These are phyloP conservation scores for Pistacia atlantica DNA, from an alignment of 345 rosid genomes.

Conservation along the genomic window DNA sequence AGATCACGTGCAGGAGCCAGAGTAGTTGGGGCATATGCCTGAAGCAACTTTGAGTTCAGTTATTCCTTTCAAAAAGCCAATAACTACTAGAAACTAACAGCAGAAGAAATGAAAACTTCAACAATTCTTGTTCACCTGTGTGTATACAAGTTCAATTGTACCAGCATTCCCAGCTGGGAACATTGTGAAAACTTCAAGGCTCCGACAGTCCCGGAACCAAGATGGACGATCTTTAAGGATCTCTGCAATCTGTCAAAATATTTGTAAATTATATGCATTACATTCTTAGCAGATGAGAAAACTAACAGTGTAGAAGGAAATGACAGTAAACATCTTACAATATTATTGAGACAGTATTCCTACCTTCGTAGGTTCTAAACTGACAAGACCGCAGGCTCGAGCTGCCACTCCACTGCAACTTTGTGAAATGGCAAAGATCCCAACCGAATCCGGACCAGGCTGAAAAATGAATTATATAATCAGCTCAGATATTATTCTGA, in stretches of 20 bases:
- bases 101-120: conserved; percentile 6
- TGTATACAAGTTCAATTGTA: conserved; percentile 89
- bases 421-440: conserved; percentile 99
- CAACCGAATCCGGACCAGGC: conserved; percentile 99
- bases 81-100: conserved; percentile 1
- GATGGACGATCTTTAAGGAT: conserved; percentile 97
- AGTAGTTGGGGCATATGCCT: conserved; percentile 97
- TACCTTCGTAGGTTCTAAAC: conserved; percentile 96
- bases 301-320: neutral
- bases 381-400: conserved; percentile 99
- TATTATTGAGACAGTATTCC: neutral
- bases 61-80: neutral
- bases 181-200: conserved; percentile 95
- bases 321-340: neutral
- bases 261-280: neutral
- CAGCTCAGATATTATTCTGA: neutral
- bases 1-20: conserved; percentile 98
- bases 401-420: conserved; percentile 99
- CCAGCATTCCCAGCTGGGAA: conserved; percentile 96
- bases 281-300: neutral
- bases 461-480: conserved; percentile 28
- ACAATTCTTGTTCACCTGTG: conserved; percentile 56
- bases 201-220: conserved; percentile 99
- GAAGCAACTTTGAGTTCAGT: conserved; percentile 24
- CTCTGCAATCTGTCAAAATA: conserved; percentile 78